These are phyloP conservation scores for Umbelopsis isabellina DNA, from an alignment of 192 early-diverging fungal species.

Conservation along the genomic window DNA sequence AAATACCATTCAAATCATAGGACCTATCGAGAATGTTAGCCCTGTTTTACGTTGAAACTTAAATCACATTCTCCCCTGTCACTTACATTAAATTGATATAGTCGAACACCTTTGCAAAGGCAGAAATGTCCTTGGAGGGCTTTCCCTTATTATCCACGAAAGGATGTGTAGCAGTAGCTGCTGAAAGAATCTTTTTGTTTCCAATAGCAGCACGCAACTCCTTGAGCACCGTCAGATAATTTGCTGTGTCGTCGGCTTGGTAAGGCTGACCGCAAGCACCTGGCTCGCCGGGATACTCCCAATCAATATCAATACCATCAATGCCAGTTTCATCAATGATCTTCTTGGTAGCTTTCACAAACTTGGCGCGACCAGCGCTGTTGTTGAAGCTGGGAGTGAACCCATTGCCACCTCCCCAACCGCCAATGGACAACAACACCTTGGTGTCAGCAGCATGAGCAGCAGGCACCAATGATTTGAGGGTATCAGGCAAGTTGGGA, in stretches of 20 bases:
- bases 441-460: slow-evolving; percentile 48
- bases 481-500: neutral
- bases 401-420: slow-evolving; percentile 66
- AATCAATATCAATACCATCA: slow-evolving; percentile 76
- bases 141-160: slow-evolving; percentile 58
- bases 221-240: slow-evolving; percentile 58
- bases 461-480: slow-evolving; percentile 34
- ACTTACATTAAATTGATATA: slow-evolving; percentile 63
- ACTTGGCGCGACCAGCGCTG: slow-evolving; percentile 38
- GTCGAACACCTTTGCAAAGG: slow-evolving; percentile 57
- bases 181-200: slow-evolving; percentile 53
- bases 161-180: slow-evolving; percentile 63
- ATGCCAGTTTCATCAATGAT: slow-evolving; percentile 49
- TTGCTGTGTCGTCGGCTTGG: slow-evolving; percentile 52
- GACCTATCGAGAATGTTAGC: neutral
- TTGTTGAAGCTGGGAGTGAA: slow-evolving; percentile 53
- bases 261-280: slow-evolving; percentile 59
- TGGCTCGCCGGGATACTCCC: slow-evolving; percentile 67
- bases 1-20: slow-evolving; percentile 24
- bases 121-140: slow-evolving; percentile 55
- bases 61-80: too few relatives aligned
- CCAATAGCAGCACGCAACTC: slow-evolving; percentile 56
- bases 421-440: slow-evolving; percentile 62
- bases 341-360: slow-evolving; percentile 50
- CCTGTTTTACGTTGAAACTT: too few relatives aligned